Evolutionary conservation across 2,329 filamentous ascomycete species (phyloP).

Genomic region (Aspergillus piperis): DNA sequence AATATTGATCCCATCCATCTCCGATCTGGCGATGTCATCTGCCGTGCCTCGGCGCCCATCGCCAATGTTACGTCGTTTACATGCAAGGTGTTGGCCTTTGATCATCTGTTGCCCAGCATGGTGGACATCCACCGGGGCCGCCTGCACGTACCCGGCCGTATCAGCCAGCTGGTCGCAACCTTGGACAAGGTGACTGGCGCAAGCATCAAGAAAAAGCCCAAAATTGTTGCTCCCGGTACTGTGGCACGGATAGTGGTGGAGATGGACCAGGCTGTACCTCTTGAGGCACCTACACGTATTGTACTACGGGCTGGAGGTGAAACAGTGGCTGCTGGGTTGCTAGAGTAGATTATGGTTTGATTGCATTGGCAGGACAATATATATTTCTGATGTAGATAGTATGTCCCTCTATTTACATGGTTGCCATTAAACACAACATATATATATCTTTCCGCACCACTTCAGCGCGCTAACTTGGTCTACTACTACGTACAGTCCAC

Average conservation of each 20-base stretch:
- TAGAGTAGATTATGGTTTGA: slow-evolving; percentile 55
- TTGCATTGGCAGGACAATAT: too few relatives aligned
- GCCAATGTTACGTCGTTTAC: slow-evolving; percentile 72
- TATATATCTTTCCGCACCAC: neutral
- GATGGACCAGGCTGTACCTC: slow-evolving; percentile 70
- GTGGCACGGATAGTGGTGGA: slow-evolving; percentile 78
- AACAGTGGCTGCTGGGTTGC: slow-evolving; percentile 82
- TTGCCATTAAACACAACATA: neutral
- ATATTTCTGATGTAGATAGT: too few relatives aligned
- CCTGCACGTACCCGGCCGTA: slow-evolving; percentile 73
- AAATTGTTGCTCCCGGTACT: slow-evolving; percentile 75
- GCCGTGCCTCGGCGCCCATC: slow-evolving; percentile 67
- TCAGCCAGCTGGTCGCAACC: slow-evolving; percentile 69
- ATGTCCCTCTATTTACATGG: neutral
- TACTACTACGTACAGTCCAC: too few relatives aligned
- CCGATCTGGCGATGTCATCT: slow-evolving; percentile 82
- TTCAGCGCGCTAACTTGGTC: too few relatives aligned
- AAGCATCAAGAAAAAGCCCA: slow-evolving; percentile 79
- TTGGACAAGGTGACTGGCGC: slow-evolving; percentile 78
- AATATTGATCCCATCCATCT: slow-evolving; percentile 85
- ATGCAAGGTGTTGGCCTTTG: slow-evolving; percentile 84
- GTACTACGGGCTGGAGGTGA: slow-evolving; percentile 78
- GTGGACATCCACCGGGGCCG: slow-evolving; percentile 87
- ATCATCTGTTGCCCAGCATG: slow-evolving; percentile 82
- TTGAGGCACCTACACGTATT: slow-evolving; percentile 78